Conservation (phyloP, 352 stramenopile genomes). For the Phytophthora sp. region DNA sequence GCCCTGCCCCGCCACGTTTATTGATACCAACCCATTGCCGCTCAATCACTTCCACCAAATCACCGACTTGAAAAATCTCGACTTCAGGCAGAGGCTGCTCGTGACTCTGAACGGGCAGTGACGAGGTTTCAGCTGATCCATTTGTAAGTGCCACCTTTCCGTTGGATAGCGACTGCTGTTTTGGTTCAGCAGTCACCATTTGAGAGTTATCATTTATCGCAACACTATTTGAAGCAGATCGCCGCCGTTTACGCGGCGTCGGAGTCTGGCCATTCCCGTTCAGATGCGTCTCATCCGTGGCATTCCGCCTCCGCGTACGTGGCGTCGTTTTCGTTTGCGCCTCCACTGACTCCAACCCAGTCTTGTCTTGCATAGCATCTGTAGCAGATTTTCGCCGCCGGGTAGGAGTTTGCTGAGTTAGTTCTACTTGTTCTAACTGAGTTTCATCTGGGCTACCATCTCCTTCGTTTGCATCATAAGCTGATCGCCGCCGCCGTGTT, state of each 20-base stretch:
- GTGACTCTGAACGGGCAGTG: constrained; percentile 20
- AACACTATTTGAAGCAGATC: constrained; percentile 10
- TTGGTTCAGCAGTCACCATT: not conserved
- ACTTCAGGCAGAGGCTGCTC: constrained; percentile 16
- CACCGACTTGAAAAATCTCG: constrained; percentile 54
- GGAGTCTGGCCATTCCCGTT: constrained; percentile 2
- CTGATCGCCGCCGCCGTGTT: constrained; percentile 2
- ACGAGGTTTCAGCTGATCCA: constrained; percentile 10
- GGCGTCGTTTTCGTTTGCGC: no score
- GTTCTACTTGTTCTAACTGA: not conserved
- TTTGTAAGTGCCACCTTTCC: not conserved
- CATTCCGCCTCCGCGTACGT: no score
- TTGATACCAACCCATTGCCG: constrained; percentile 93
- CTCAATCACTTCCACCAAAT: constrained; percentile 87
- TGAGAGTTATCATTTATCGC: not conserved
- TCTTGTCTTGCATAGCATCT: not conserved
- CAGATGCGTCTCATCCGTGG: constrained; percentile 1
- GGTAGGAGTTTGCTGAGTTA: not conserved
- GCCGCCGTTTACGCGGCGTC: constrained; percentile 21
- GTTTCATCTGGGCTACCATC: no score
- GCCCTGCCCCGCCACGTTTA: constrained; percentile 87
- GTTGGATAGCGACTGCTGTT: constrained; percentile 6
- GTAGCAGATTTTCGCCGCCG: not conserved
- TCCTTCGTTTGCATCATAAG: not conserved
- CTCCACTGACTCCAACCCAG: not conserved